phyloP scores from a whole-genome alignment of 148 eudicot species.

The Nepenthes mirabilis region DNA sequence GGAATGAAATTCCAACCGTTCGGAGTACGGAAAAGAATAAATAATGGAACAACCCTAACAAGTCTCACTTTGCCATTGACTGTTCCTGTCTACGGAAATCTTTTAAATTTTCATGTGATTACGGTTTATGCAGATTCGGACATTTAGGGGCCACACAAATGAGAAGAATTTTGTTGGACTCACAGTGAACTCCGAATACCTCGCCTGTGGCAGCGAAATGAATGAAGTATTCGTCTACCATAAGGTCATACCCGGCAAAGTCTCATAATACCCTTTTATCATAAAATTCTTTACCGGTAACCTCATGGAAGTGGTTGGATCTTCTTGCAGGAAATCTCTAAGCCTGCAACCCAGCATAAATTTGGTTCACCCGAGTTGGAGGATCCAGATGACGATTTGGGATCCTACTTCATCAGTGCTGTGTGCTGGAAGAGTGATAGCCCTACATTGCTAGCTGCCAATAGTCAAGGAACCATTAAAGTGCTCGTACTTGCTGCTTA shows the following conservation, averaged over 20 bases:
- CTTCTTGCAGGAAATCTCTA: slow-evolving; percentile 48
- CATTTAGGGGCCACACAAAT: slow-evolving; percentile 67
- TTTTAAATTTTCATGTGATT: too few relatives aligned
- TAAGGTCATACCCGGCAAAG: slow-evolving; percentile 19
- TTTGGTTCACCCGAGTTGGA: slow-evolving; percentile 43
- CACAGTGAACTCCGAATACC: slow-evolving; percentile 61
- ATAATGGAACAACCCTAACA: too few relatives aligned
- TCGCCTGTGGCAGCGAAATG: slow-evolving; percentile 92
- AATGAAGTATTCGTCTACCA: slow-evolving; percentile 87
- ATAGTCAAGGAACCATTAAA: slow-evolving; percentile 76
- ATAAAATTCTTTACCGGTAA: background rate
- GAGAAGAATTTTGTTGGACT: slow-evolving; percentile 93
- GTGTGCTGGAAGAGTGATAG: slow-evolving; percentile 85
- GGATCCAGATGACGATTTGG: slow-evolving; percentile 41
- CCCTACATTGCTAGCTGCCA: slow-evolving; percentile 68
- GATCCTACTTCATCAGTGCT: slow-evolving; percentile 60
- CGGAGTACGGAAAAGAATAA: too few relatives aligned
- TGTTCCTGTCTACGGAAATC: too few relatives aligned
- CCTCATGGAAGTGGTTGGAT: background rate
- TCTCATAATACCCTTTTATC: background rate
- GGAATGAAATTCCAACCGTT: too few relatives aligned
- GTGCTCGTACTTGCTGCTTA: slow-evolving; percentile 64
- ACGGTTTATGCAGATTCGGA: slow-evolving; percentile 33
- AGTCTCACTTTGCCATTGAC: too few relatives aligned
- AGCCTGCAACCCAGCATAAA: slow-evolving; percentile 60